Conservation (phyloP, 352 stramenopile genomes). For the Pythium volutum region DNA sequence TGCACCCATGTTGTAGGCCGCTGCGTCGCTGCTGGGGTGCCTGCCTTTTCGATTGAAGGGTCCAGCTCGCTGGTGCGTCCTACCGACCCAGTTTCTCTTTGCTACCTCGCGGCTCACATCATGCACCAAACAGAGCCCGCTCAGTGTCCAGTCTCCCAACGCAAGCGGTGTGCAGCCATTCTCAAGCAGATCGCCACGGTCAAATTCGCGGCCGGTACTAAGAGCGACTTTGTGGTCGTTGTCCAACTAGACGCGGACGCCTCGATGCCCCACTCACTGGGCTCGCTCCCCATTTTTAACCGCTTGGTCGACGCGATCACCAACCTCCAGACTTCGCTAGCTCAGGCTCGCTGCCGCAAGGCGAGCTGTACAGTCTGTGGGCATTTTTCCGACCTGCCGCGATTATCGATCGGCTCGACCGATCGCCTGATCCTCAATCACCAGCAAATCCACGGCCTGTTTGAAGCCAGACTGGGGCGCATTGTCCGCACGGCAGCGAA, state of each 20-base stretch:
- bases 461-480: not conserved
- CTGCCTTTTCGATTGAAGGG: too few species aligned
- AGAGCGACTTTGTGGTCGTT: not conserved
- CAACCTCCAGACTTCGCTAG: not conserved
- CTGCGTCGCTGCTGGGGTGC: too few species aligned
- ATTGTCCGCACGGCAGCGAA: not conserved
- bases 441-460: not conserved
- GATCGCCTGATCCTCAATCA: not conserved
- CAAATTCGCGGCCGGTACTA: not conserved
- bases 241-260: not conserved
- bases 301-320: not conserved
- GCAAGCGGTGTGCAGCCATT: not conserved
- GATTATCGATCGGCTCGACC: not conserved
- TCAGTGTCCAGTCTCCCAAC: not conserved
- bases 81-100: too few species aligned
- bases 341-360: not conserved
- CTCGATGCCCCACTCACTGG: not conserved
- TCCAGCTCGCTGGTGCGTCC: too few species aligned
- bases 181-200: not conserved
- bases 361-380: not conserved
- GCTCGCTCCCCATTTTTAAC: not conserved
- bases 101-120: too few species aligned
- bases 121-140: too few species aligned
- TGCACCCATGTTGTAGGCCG: too few species aligned
- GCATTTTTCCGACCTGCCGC: not conserved